These are phyloP conservation scores for Thielaviopsis populi DNA, from an alignment of 2,329 filamentous ascomycete species.

Conservation along the genomic window DNA sequence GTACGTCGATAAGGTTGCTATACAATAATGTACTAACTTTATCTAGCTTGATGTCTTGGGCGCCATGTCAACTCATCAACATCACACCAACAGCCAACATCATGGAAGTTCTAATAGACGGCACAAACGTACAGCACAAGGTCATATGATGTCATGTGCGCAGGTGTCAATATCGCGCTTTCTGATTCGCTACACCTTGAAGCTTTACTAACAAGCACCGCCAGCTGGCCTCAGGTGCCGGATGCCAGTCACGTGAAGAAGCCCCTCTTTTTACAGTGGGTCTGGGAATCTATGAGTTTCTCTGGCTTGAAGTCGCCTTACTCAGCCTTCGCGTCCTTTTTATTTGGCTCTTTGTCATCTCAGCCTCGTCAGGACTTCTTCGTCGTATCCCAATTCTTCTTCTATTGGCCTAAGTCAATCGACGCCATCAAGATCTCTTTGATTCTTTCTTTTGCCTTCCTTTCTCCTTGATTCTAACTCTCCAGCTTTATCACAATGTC, in stretches of 20 bases:
- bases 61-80: no score
- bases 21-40: no score
- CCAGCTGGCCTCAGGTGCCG: neutral
- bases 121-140: no score
- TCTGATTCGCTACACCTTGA: no score
- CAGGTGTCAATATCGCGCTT: no score
- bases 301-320: neutral
- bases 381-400: neutral
- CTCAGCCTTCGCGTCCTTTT: neutral
- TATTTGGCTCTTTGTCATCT: slow-evolving; percentile 1
- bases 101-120: no score
- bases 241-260: neutral
- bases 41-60: no score
- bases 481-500: slow-evolving; percentile 47
- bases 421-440: slow-evolving; percentile 3
- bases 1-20: no score
- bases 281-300: neutral
- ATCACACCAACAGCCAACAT: no score
- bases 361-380: slow-evolving; percentile 3
- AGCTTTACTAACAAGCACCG: neutral
- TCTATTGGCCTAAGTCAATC: neutral
- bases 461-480: slow-evolving; percentile 12
- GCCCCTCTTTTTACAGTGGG: neutral
- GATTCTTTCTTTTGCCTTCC: slow-evolving; percentile 10
- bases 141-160: neutral